Conservation (phyloP, 768 basidiomycete species). For the Wakefieldia striispora region DNA sequence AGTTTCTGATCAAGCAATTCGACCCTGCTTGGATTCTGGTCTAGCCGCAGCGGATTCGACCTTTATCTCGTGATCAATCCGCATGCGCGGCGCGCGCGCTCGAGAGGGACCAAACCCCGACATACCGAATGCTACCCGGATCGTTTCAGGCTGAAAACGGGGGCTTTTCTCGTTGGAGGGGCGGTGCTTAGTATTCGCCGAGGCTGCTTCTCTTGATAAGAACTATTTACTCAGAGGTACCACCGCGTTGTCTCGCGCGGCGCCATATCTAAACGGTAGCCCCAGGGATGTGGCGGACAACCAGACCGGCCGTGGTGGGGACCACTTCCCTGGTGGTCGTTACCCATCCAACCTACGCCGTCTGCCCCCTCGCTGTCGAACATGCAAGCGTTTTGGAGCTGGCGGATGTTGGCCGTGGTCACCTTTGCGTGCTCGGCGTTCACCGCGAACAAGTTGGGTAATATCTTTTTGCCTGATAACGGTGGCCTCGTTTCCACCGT, state of each 20-base stretch:
- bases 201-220: conserved; percentile 30
- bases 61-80: conserved; percentile 71
- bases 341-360: conserved; percentile 74
- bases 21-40: conserved; percentile 64
- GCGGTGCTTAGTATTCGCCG: conserved; percentile 50
- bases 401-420: conserved; percentile 78
- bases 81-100: conserved; percentile 42
- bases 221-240: conserved; percentile 33
- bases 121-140: conserved; percentile 53
- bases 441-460: conserved; percentile 64
- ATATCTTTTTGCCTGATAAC: conserved; percentile 58
- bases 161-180: conserved; percentile 36
- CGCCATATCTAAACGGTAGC: conserved; percentile 28
- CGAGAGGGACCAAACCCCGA: conserved; percentile 31
- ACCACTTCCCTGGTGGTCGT: conserved; percentile 78
- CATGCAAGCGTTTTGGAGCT: conserved; percentile 66
- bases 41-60: conserved; percentile 81
- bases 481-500: conserved; percentile 75
- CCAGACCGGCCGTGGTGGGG: conserved; percentile 74
- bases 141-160: conserved; percentile 50
- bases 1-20: conserved; percentile 3
- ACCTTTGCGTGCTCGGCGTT: conserved; percentile 77
- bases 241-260: conserved; percentile 6
- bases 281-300: conserved; percentile 70
- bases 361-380: conserved; percentile 73